Conservation (phyloP, 768 basidiomycete genomes). For the Cyclocybe aegerita region DNA sequence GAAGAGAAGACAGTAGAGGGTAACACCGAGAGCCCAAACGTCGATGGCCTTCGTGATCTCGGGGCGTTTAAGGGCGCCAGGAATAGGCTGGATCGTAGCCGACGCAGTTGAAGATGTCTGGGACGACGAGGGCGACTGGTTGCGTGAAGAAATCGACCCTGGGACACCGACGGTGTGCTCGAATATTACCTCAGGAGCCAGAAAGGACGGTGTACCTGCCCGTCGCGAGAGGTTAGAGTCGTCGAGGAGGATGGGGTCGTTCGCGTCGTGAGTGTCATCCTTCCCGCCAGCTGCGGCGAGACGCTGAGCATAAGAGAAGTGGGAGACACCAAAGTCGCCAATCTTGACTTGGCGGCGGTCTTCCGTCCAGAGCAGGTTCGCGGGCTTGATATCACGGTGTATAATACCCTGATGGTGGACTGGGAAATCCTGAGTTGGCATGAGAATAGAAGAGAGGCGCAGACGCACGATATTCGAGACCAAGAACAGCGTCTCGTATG, state of each 20-base stretch:
- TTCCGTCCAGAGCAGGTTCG: conserved; percentile 89
- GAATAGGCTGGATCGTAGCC: conserved; percentile 14
- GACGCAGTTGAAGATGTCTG: conserved; percentile 26
- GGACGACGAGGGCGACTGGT: conserved; percentile 20
- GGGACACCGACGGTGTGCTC: conserved; percentile 48
- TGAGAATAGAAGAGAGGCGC: conserved; percentile 10
- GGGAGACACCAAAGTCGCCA: conserved; percentile 96
- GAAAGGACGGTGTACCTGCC: conserved; percentile 94
- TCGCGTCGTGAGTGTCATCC: conserved; percentile 29
- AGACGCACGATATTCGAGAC: conserved; percentile 89
- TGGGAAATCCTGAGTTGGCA: conserved; percentile 28
- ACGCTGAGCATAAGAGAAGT: conserved; percentile 88
- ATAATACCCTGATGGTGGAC: conserved; percentile 98
- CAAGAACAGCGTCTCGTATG: conserved; percentile 90
- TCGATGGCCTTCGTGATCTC: conserved; percentile 92
- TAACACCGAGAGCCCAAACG: conserved; percentile 97
- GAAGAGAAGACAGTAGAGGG: conserved; percentile 91
- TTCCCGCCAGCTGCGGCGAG: conserved; percentile 61
- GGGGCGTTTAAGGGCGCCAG: conserved; percentile 27
- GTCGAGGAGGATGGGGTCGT: conserved; percentile 23
- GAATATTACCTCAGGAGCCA: conserved; percentile 92
- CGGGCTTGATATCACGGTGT: conserved; percentile 98
- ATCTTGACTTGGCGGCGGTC: conserved; percentile 93
- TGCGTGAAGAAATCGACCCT: conserved; percentile 16
- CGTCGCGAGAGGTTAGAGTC: conserved; percentile 77